Evolutionary conservation across 2,329 filamentous ascomycete species (phyloP), one percentile per base, ranked within the genome.

Genomic region (Phialocephala subalpina): DNA sequence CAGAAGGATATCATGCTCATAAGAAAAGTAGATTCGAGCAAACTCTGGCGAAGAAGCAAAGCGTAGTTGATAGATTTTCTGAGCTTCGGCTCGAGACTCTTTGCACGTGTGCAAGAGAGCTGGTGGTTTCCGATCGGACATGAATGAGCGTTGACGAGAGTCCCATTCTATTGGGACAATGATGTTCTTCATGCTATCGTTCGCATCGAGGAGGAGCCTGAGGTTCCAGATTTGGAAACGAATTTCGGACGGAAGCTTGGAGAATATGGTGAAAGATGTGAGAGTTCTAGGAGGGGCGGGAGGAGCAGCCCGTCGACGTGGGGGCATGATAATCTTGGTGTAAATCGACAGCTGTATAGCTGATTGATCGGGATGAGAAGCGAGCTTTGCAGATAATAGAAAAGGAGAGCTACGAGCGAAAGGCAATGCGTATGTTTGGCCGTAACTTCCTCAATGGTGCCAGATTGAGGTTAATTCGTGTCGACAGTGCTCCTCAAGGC

Each of bases 11-110:
- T 64, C 59, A 18, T 62, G 55, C 33, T 64, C 53, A 8, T 25
- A 58, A 0, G 36, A 53, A 53, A 67, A 56, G 33, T 64, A 67
- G 12, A 64, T 45, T 9, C 62, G 33, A 12, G 65, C 62, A 20
- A 64, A 60, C 20, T 62, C 62, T 16, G 62, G 65, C n/a, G 58
- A 62, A 3, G 58, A 42, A 12, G 57, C 61, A 25, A 67, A 58
- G 25, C 40, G 16, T 18, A 67, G 36, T n/a, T 55, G 52, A 40
- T 65, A 67, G 12, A 25, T 40, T 33, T 67, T 65, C 1, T 60
- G 52, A 1, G 58, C 66, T 45, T 63, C 59, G 29, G 22, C 22
- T 8, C 66, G 59, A 12, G 66, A 63, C 42, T 63, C 55, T 9
- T 60, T 45, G 58, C 56, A 62, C 5, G 53, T 38, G 42, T 63